Evolutionary conservation across 2,329 filamentous ascomycete species (phyloP), one percentile per base, ranked within the genome.

Genomic region (Lecanoromycetidae sp.): DNA sequence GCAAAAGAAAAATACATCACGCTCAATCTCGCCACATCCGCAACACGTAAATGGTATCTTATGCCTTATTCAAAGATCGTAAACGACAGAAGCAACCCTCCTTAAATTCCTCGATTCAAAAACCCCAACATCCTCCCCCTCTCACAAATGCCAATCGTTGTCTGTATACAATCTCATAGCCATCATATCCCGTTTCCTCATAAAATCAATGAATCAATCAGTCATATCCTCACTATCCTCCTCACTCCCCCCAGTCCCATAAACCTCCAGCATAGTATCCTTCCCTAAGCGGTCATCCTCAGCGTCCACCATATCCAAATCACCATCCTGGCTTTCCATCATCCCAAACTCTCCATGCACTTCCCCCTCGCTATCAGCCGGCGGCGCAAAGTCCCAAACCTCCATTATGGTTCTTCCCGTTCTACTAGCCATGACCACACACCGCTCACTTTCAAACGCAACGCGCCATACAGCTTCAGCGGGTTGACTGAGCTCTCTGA

Each of bases 391-490:
- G 12, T 37, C 37, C 36, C 33, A 51, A 68, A 93, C 90, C 80
- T 98, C 91, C 91, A 98, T 98, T 53, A 96, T 84, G 0, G 93
- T 96, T 53, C 88, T 80, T 47, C 80, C 82, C 44, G 79, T 79
- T 51, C 90, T 77, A 57, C 87, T 82, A 7, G 91, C 91, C 73
- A 98, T 84, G 26, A 94, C 90, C 25, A 98, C 90, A 49, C 90
- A 94, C 65, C 95, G 96, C 66, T 98, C 91, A 55, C 94, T 90
- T 61, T 98, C 91, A 62, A 98, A 98, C 0, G 93, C 91, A 27
- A 98, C 90, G 50, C 91, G 77, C 91, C 91, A 98, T 0, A 98
- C 91, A 13, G 90, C 88, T 60, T 98, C 90, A 0, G 90, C 87
- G 44, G 90, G 87, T 17, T 83, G 80, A 38, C 90, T 90, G 34